Conservation (phyloP, 2,329 filamentous ascomycete species). For the Trichoderma semiorbis region DNA sequence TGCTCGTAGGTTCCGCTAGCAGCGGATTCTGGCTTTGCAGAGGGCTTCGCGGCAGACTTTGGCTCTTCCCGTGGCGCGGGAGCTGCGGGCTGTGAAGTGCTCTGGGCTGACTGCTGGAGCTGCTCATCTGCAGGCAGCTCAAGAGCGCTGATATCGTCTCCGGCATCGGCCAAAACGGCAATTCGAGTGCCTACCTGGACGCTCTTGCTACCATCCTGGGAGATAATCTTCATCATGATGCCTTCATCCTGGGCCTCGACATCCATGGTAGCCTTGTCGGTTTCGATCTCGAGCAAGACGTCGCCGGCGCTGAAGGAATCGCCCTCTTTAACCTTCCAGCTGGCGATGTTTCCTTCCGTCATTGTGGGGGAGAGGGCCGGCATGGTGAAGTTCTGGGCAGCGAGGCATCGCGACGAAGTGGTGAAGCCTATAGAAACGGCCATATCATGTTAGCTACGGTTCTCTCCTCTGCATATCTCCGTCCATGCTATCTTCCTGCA, state of each 20-base stretch:
- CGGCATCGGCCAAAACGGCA: conserved; percentile 76
- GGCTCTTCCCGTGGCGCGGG: conserved; percentile 26
- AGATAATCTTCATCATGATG: conserved; percentile 76
- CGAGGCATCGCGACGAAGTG: conserved; percentile 59
- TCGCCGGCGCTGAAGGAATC: conserved; percentile 79
- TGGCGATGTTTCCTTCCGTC: conserved; percentile 87
- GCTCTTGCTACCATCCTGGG: conserved; percentile 68
- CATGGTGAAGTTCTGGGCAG: conserved; percentile 87
- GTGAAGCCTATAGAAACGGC: conserved; percentile 54
- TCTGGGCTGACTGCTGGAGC: conserved; percentile 35
- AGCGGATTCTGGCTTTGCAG: conserved; percentile 24
- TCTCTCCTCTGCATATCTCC: neutral
- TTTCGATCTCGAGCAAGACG: conserved; percentile 88
- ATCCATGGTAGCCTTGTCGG: conserved; percentile 92
- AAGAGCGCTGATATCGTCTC: conserved; percentile 71
- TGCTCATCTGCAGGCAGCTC: conserved; percentile 70
- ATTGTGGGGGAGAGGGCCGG: conserved; percentile 88
- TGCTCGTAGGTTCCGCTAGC: conserved; percentile 57
- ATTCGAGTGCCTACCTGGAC: conserved; percentile 78
- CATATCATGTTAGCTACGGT: neutral
- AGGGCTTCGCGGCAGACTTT: conserved; percentile 27
- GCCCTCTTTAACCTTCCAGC: conserved; percentile 84
- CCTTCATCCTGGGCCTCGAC: conserved; percentile 91
- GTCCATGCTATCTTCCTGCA: neutral
- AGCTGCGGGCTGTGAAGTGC: conserved; percentile 20